Percentiles rank a stretch among this genome's conserved stretches.
These are phyloP conservation scores for Zygoascus ofunaensis DNA, from an alignment of 805 yeast species.

Conservation along the genomic window DNA sequence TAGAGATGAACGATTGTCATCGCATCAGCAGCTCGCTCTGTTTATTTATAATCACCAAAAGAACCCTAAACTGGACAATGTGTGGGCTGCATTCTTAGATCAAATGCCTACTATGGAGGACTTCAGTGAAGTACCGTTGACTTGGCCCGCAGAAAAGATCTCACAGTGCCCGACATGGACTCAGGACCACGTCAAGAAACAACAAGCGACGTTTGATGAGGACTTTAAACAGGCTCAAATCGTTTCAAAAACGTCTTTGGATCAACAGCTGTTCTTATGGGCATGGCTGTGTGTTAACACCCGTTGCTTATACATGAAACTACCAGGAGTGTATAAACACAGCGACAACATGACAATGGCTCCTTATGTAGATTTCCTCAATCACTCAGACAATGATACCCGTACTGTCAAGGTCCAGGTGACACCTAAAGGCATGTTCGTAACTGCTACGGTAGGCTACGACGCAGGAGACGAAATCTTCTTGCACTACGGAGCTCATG, in stretches of 20 bases:
- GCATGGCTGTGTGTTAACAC: slow-evolving; percentile 87
- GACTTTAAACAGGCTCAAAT: slow-evolving; percentile 35
- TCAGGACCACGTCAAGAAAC: slow-evolving; percentile 13
- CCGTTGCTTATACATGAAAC: slow-evolving; percentile 73
- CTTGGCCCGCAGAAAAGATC: slow-evolving; percentile 39
- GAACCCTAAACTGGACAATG: slow-evolving; percentile 14
- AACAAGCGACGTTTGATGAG: slow-evolving; percentile 26
- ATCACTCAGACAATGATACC: slow-evolving; percentile 43
- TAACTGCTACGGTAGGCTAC: slow-evolving; percentile 33
- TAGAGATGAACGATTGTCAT: slow-evolving; percentile 6
- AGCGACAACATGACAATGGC: slow-evolving; percentile 75
- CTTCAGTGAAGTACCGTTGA: slow-evolving; percentile 49
- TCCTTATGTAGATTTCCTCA: slow-evolving; percentile 82
- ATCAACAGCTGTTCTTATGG: slow-evolving; percentile 38
- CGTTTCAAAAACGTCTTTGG: slow-evolving; percentile 16
- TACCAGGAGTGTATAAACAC: slow-evolving; percentile 36
- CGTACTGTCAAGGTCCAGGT: slow-evolving; percentile 27
- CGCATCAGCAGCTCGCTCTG: slow-evolving; percentile 20
- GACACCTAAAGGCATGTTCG: slow-evolving; percentile 44
- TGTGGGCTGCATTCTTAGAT: slow-evolving; percentile 62
- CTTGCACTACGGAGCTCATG: slow-evolving; percentile 81
- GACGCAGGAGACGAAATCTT: slow-evolving; percentile 47
- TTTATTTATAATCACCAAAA: slow-evolving; percentile 13
- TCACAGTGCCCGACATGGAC: slow-evolving; percentile 17
- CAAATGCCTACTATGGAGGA: slow-evolving; percentile 53